A percentile compares a stretch with the other conserved stretches of the same genome.
Evolutionary conservation across 257 asterid genomes (phyloP).

Genomic region (Solanum lignicaule): DNA sequence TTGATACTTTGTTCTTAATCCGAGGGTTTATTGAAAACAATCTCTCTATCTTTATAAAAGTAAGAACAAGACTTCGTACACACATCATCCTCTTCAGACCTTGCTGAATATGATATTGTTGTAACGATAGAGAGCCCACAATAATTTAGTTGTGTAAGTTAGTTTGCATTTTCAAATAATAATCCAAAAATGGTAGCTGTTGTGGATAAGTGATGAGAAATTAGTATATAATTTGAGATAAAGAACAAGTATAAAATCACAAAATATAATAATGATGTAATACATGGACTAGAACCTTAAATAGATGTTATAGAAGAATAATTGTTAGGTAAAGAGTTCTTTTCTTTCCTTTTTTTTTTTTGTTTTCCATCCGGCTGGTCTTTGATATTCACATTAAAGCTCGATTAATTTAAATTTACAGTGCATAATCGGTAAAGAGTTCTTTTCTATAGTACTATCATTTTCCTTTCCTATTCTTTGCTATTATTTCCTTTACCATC

Average conservation of each 20-base stretch:
- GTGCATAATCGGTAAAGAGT: not conserved
- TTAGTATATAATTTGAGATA: not conserved
- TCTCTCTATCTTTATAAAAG: rapidly evolving
- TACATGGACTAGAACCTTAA: not conserved
- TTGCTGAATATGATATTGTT: not conserved
- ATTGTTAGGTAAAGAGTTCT: not conserved
- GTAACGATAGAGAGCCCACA: not conserved
- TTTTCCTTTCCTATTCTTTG: not conserved
- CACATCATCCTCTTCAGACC: not conserved
- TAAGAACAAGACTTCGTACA: not conserved
- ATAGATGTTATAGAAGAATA: not conserved
- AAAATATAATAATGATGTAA: not conserved
- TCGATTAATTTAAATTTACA: no score
- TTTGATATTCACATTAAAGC: no score
- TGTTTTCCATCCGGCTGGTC: no score
- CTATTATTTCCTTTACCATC: not conserved
- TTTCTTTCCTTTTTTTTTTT: not conserved
- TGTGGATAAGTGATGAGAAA: not conserved
- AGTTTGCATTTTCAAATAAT: not conserved
- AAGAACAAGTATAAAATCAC: not conserved
- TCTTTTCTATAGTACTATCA: not conserved
- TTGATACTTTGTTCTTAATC: not conserved
- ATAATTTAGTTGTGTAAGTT: not conserved
- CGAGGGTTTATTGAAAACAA: not conserved
- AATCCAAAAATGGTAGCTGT: not conserved